These are phyloP conservation scores for Candida ponderosae DNA, from an alignment of 805 yeast genomes.

Conservation along the genomic window DNA sequence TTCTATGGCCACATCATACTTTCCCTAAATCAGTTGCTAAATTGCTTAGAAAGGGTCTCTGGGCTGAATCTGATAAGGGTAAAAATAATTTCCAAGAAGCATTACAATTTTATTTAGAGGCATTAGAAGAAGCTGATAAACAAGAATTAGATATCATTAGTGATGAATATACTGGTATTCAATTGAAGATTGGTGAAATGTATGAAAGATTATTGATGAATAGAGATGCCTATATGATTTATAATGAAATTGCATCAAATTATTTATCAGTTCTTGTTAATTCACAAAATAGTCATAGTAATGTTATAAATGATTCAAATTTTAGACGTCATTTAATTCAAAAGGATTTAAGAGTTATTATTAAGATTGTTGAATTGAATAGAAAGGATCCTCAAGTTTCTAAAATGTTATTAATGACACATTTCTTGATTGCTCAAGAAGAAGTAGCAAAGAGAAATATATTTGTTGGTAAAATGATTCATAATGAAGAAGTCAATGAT, in stretches of 20 bases:
- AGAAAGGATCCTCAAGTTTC: slow-evolving; percentile 37
- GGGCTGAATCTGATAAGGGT: slow-evolving; percentile 71
- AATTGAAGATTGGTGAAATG: slow-evolving; percentile 82
- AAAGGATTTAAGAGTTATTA: slow-evolving; percentile 61
- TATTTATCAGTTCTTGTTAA: slow-evolving; percentile 47
- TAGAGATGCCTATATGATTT: slow-evolving; percentile 59
- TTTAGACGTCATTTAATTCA: slow-evolving; percentile 53
- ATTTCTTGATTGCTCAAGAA: slow-evolving; percentile 56
- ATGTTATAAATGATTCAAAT: slow-evolving; percentile 15
- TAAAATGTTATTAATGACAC: slow-evolving; percentile 53
- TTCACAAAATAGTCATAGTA: slow-evolving; percentile 30
- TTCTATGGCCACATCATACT: slow-evolving; percentile 61
- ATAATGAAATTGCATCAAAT: slow-evolving; percentile 55
- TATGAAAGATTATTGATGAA: slow-evolving; percentile 58
- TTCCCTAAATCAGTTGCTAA: slow-evolving; percentile 67
- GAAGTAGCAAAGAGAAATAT: slow-evolving; percentile 43
- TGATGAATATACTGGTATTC: slow-evolving; percentile 87
- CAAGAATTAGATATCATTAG: slow-evolving; percentile 47
- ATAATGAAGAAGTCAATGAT: slow-evolving; percentile 22
- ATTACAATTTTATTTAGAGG: slow-evolving; percentile 63
- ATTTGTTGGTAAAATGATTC: slow-evolving; percentile 23
- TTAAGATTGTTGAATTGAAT: slow-evolving; percentile 57
- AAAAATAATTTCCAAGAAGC: slow-evolving; percentile 58
- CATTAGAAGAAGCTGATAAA: slow-evolving; percentile 54
- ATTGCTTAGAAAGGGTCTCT: slow-evolving; percentile 62